Base-by-base conservation (phyloP, 2,329 filamentous ascomycete genomes). In the Albophoma yamanashiensis region DNA sequence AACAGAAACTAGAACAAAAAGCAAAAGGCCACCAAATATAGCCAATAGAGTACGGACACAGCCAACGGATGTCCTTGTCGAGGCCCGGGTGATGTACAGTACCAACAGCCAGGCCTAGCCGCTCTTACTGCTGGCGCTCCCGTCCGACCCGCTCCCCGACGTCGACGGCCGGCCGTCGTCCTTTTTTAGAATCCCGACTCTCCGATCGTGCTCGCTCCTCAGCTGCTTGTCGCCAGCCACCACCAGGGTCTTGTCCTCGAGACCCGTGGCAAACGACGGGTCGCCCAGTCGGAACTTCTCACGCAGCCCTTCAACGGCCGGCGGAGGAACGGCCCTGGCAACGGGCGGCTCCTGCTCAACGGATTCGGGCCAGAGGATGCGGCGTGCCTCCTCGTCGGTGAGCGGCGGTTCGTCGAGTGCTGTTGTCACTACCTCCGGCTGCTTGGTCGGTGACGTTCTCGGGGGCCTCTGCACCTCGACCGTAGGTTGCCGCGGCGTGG, bases 261-360 rank as follows among this genome's bases (percentile, higher is more conserved):
- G 59, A 0, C 64, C 67, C 1, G 68, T 61, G 0, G 62, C 62
- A 31, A 75, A 70, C 0, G 69, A 67, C 0, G 71, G 64, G 52
- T 78, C 77, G 0, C 70, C 70, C 0, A 67, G 62, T 1, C 73
- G 67, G 45, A 76, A 78, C 60, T 79, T 79, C 55, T 79, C 76
- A 4, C 73, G 72, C 14, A 67, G 61, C 0, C 67, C 71, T 31
- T 71, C 67, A 17, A 66, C 55, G 6, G 62, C 65, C 2, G 62
- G 59, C 2, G 65, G 60, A 0, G 63, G 58, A 20, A 22, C 4
- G 4, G 31, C 9, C 0, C 53, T 47, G 15, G 59, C 47, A 0
- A 62, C 36, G 43, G 61, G 52, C 34, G 63, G 47, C 15, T 57
- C 11, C 45, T 64, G 43, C 0, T 69, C 62, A 0, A 63, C 61